Conservation (phyloP, 1,284 basidiomycete species). For the Sphaerobolus stellatus region DNA sequence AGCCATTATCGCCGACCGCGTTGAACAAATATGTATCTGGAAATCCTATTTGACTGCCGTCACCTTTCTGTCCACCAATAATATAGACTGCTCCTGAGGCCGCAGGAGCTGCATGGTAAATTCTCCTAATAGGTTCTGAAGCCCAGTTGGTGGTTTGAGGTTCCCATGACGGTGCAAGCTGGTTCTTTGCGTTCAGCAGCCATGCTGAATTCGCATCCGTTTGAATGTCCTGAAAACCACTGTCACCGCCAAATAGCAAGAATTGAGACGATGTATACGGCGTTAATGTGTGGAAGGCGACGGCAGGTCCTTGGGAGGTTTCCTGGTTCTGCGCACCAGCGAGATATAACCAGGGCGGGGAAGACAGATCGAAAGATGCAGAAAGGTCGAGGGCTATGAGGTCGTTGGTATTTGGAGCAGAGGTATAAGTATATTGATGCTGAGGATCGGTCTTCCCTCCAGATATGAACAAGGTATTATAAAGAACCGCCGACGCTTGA, state of each 20-base stretch:
- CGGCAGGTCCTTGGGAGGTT: slow-evolving; percentile 51
- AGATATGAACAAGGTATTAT: slow-evolving; percentile 65
- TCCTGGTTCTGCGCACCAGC: slow-evolving; percentile 45
- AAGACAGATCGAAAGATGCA: slow-evolving; percentile 52
- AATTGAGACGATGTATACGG: slow-evolving; percentile 53
- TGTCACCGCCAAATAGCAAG: slow-evolving; percentile 75
- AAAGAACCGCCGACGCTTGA: slow-evolving; percentile 63
- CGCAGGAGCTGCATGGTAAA: slow-evolving; percentile 65
- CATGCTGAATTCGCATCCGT: slow-evolving; percentile 65
- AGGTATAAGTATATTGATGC: slow-evolving; percentile 68
- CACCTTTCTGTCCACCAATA: slow-evolving; percentile 73
- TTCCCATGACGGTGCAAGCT: slow-evolving; percentile 43
- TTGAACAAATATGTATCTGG: slow-evolving; percentile 67
- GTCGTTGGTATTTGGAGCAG: slow-evolving; percentile 71
- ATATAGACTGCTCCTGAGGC: slow-evolving; percentile 54
- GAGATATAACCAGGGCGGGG: slow-evolving; percentile 67
- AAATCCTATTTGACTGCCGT: slow-evolving; percentile 67
- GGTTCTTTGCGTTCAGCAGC: slow-evolving; percentile 48
- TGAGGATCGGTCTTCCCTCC: slow-evolving; percentile 76
- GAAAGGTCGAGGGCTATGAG: slow-evolving; percentile 68
- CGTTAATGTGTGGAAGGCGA: slow-evolving; percentile 82
- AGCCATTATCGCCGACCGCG: slow-evolving; percentile 29
- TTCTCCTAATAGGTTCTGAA: slow-evolving; percentile 66
- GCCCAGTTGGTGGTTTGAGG: slow-evolving; percentile 56
- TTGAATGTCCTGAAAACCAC: slow-evolving; percentile 35